A percentile compares a stretch with the other conserved stretches of the same genome.
Conservation (phyloP, 1,284 basidiomycete species). For the Tilletia horrida region DNA sequence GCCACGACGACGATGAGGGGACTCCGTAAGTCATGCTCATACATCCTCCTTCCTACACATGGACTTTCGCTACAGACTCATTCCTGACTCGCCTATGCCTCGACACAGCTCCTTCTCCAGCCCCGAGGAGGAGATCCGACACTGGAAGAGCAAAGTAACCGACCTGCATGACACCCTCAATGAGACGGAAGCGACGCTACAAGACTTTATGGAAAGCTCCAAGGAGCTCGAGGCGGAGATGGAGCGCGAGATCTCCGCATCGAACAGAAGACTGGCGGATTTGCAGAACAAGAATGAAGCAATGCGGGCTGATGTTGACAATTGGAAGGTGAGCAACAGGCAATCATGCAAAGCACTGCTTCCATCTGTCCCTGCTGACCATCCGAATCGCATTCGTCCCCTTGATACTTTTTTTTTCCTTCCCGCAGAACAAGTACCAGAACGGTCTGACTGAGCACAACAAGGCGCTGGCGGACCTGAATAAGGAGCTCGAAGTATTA, state of each 20-base stretch:
- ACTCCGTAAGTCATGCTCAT: conserved; percentile 3
- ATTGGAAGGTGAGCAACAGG: conserved; percentile 50
- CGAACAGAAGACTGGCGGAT: conserved; percentile 34
- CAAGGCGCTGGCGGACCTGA: conserved; percentile 38
- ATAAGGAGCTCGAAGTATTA: conserved; percentile 40
- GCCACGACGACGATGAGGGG: conserved; percentile 5
- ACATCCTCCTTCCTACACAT: neutral
- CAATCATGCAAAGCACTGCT: no score
- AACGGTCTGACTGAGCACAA: conserved; percentile 46
- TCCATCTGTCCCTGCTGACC: no score
- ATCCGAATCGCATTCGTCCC: no score
- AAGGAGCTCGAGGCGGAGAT: conserved; percentile 53
- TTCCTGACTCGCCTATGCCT: neutral
- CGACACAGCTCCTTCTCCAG: conserved; percentile 33
- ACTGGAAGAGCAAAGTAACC: conserved; percentile 45
- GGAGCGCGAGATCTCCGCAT: conserved; percentile 45
- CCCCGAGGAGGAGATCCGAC: conserved; percentile 42
- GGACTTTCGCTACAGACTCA: neutral
- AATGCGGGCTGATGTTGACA: conserved; percentile 42
- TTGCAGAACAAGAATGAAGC: conserved; percentile 40
- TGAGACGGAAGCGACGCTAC: conserved; percentile 42
- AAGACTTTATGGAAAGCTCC: conserved; percentile 49
- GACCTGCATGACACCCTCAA: conserved; percentile 45
- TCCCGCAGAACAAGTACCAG: conserved; percentile 43
- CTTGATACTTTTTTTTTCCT: neutral